Conservation (phyloP, 768 basidiomycete species). For the Peribolospora baueri region DNA sequence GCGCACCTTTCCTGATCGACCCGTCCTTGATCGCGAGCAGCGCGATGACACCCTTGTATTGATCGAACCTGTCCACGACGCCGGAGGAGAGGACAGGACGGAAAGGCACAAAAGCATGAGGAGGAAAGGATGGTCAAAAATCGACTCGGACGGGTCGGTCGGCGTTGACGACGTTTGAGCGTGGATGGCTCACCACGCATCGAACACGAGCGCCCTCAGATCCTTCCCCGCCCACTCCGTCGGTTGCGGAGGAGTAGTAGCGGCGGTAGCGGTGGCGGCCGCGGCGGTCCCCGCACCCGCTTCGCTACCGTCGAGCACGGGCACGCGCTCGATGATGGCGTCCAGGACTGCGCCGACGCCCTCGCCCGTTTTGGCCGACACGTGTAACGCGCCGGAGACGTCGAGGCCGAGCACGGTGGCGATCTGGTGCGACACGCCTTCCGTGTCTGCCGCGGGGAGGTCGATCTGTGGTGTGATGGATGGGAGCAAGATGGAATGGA, state of each 20-base stretch:
- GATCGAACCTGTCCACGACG: slow-evolving; percentile 26
- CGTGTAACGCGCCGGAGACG: slow-evolving; percentile 43
- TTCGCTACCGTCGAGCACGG: slow-evolving; percentile 39
- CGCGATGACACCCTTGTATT: slow-evolving; percentile 86
- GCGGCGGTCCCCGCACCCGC: too few relatives aligned
- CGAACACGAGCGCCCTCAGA: slow-evolving; percentile 71
- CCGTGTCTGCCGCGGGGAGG: slow-evolving; percentile 64
- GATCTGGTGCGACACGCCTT: slow-evolving; percentile 55
- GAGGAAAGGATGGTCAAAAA: too few relatives aligned
- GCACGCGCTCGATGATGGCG: slow-evolving; percentile 61
- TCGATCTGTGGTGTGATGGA: slow-evolving; percentile 40
- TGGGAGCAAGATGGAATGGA: background rate
- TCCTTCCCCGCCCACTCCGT: slow-evolving; percentile 9
- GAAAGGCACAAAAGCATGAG: too few relatives aligned
- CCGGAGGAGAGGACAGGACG: too few relatives aligned
- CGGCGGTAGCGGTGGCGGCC: too few relatives aligned
- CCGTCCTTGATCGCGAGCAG: slow-evolving; percentile 63
- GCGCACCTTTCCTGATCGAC: slow-evolving; percentile 48
- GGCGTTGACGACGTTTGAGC: too few relatives aligned
- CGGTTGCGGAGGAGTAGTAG: too few relatives aligned
- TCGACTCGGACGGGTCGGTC: too few relatives aligned
- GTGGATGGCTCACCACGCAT: slow-evolving; percentile 75
- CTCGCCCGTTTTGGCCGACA: slow-evolving; percentile 79
- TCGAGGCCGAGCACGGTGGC: slow-evolving; percentile 58
- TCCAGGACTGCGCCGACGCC: slow-evolving; percentile 54